Base-by-base conservation (phyloP, 176 grass and related monocot genomes). In the Puya raimondii region DNA sequence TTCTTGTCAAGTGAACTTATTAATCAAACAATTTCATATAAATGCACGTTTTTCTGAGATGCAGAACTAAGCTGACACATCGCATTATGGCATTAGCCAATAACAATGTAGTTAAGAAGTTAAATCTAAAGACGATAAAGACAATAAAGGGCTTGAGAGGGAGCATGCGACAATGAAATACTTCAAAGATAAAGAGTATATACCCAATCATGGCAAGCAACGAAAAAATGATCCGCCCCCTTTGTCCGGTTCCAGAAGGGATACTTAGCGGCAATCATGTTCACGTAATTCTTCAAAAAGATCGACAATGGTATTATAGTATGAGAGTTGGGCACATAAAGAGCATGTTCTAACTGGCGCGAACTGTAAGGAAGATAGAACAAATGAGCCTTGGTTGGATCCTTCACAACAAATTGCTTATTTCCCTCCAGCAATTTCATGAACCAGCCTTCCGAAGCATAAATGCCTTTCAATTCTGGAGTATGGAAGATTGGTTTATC, bases 181-280 rank as follows among this genome's bases (percentile, higher is more conserved):
- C 25, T 26, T 26, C 2, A 26, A 26, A 26, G 16, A 9, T 18
- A 61, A 12, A 76, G 56, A 64, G 65, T 65, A 76, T 57, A 71
- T 96, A 96, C 92, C 92, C 92, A 96, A 75, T 96, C 92, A 82
- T 96, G 92, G 77, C 92, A 96, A 70, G 83, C 92, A 26, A 91
- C 92, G 13, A 91, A 86, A 72, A 96, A 96, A 80, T 96, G 92
- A 81, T 96, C 88, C 9, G 83, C 78, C 53, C 92, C 92, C 84
- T 78, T 91, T 16, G 75, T 96, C 68, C 88, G n/a, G 70, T 96
- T 96, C 92, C 92, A 96, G 47, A 87, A 83, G 0, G 79, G 81
- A 48, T 89, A 96, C 73, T 96, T 96, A 64, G 78, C 49, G 17
- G 88, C 80, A 59, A 96, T 87, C 78, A 79, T 74, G 73, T 96